These are phyloP conservation scores for Exophiala calicioides DNA, from an alignment of 2,329 filamentous ascomycete species.

Conservation along the genomic window DNA sequence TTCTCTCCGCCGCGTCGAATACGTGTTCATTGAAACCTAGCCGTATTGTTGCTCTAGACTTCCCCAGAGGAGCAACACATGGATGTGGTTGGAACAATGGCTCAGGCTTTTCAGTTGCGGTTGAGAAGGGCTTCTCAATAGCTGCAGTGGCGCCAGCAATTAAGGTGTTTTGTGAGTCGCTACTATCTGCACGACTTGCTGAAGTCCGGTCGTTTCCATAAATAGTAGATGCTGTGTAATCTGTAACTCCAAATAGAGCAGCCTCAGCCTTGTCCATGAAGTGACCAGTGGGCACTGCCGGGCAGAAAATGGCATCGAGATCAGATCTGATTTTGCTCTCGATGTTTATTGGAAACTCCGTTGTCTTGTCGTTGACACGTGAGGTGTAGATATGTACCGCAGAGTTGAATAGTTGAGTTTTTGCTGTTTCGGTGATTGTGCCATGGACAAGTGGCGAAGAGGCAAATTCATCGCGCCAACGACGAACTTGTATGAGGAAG, in stretches of 20 bases:
- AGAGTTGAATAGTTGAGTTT: slow-evolving; percentile 45
- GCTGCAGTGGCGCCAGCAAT: too few species aligned
- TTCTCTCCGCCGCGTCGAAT: slow-evolving; percentile 57
- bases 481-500: slow-evolving; percentile 59
- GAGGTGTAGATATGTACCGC: slow-evolving; percentile 60
- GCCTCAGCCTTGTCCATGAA: background rate
- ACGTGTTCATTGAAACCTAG: slow-evolving; percentile 48
- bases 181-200: too few species aligned
- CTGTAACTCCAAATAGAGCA: too few species aligned
- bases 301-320: slow-evolving; percentile 13
- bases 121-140: background rate
- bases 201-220: too few species aligned
- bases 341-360: slow-evolving; percentile 63
- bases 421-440: slow-evolving; percentile 10
- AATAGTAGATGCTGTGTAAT: too few species aligned
- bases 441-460: slow-evolving; percentile 1
- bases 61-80: slow-evolving; percentile 19
- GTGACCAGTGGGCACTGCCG: background rate
- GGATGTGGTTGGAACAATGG: slow-evolving; percentile 22
- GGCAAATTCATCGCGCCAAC: slow-evolving; percentile 51
- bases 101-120: slow-evolving; percentile 1
- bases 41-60: slow-evolving; percentile 29
- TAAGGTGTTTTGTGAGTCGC: too few species aligned
- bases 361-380: slow-evolving; percentile 58
- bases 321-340: slow-evolving; percentile 16